Evolutionary conservation across 345 rosid species (phyloP).

Genomic region (Hypericum androsaemum): DNA sequence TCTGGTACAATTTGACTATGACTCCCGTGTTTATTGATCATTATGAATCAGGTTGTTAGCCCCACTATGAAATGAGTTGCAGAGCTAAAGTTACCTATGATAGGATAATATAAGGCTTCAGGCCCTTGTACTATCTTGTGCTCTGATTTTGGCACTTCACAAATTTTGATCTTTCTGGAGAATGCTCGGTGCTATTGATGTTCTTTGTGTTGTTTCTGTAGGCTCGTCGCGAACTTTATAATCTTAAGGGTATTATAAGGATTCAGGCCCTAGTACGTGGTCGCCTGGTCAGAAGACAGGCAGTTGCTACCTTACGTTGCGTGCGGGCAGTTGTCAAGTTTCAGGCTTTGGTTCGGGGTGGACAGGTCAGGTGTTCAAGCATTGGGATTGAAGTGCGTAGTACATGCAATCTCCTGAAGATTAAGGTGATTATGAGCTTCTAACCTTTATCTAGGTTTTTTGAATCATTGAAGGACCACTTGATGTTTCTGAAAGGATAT

Average conservation of each 20-base stretch:
- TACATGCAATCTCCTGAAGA: conserved; percentile 17
- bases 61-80: no score
- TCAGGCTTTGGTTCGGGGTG: conserved; percentile 56
- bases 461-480: not conserved
- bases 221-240: conserved; percentile 53
- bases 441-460: not conserved
- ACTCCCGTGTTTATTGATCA: not conserved
- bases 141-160: not conserved
- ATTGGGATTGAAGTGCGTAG: conserved; percentile 27
- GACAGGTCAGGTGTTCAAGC: conserved; percentile 35
- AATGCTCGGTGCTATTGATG: not conserved
- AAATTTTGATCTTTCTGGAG: not conserved
- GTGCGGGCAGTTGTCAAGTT: conserved; percentile 52
- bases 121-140: not conserved
- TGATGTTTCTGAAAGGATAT: not conserved
- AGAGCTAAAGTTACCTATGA: no score
- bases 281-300: conserved; percentile 76
- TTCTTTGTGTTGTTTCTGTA: conserved; percentile 15
- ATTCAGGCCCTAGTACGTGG: conserved; percentile 76
- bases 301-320: conserved; percentile 59
- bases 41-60: not conserved
- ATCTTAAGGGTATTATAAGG: conserved; percentile 48
- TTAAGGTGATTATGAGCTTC: conserved; percentile 20
- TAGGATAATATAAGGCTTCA: no score
- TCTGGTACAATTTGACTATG: conserved; percentile 37